Base-by-base conservation (phyloP, 129 eudicot species). In the Logfia minima region DNA sequence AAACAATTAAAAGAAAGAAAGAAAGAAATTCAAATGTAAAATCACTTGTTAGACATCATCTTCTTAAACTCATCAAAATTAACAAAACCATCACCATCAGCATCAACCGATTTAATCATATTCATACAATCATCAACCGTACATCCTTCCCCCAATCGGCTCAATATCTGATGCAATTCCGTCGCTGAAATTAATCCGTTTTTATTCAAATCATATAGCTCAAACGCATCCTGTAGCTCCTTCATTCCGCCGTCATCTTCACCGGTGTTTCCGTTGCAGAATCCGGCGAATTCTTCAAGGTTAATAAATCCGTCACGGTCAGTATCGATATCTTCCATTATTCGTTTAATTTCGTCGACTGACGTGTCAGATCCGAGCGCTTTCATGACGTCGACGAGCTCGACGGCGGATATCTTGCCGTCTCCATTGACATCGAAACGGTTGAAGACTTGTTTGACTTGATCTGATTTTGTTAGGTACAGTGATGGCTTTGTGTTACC, bases 21-120 rank as follows among this genome's bases (percentile, higher is more conserved):
- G 1, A 0, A 55, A 8, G 29, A 26, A n/a, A n/a, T 55, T 48
- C n/a, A 48, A 41, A 48, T 48, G 13, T 4, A 16, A 34, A 39
- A 13, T 74, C 68, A 80, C 43, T 82, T 80, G 24, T 72, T 83
- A 2, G 63, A 58, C 97, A 93, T 90, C 97, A 90, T 93, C 93
- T 90, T 88, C 87, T 93, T 90, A 61, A 93, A 93, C 90, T 93
- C 97, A 62, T 88, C 92, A 60, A 93, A 93, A 66, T 90, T 87
- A 45, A 93, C 98, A 76, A 83, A 69, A 8, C 97, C 97, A 19
- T 90, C 98, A 32, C 98, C 98, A 59, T 93, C 98, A 28, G 80
- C 91, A 45, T 90, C 97, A 55, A 93, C 97, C 11, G 88, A 80
- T 32, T 80, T 76, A 64, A 93, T 91, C 98, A 93, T 93, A 76